A percentile compares a stretch with the other conserved stretches of the same genome.
Conservation (phyloP, 1,139 yeast genomes). For the Saccharomycopsis crataegensis region DNA sequence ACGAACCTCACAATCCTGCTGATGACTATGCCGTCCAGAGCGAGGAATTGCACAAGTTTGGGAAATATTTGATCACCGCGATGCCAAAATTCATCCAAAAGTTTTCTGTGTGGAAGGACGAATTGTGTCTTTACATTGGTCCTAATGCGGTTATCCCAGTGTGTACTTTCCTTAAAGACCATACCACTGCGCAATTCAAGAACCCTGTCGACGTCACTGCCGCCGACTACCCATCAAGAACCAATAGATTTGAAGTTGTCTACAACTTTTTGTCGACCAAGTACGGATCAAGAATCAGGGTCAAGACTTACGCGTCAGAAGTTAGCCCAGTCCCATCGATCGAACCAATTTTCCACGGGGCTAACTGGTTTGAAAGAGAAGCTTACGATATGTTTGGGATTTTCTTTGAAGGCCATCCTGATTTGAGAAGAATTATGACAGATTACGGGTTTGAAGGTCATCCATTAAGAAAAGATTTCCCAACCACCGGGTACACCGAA, state of each 20-base stretch:
- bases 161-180: constrained; percentile 63
- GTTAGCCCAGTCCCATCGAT: constrained; percentile 75
- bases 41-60: constrained; percentile 78
- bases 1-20: constrained; percentile 69
- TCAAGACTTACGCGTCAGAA: constrained; percentile 83
- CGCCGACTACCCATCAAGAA: constrained; percentile 79
- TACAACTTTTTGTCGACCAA: constrained; percentile 76
- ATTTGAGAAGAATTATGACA: constrained; percentile 82
- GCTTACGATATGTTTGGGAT: constrained; percentile 82
- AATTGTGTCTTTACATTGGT: constrained; percentile 67
- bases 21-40: constrained; percentile 62
- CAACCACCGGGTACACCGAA: constrained; percentile 86
- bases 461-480: constrained; percentile 89
- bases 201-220: constrained; percentile 77
- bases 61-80: constrained; percentile 69
- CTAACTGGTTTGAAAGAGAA: constrained; percentile 89
- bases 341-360: constrained; percentile 65
- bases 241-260: constrained; percentile 80
- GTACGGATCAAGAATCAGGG: constrained; percentile 81
- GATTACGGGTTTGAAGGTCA: constrained; percentile 93
- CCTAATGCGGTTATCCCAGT: constrained; percentile 71
- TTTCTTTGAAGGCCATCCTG: constrained; percentile 85
- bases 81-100: constrained; percentile 79
- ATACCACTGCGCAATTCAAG: constrained; percentile 76
- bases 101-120: constrained; percentile 88